These are phyloP conservation scores for Leccinum obscurum DNA, from an alignment of 768 basidiomycete genomes.

Conservation along the genomic window DNA sequence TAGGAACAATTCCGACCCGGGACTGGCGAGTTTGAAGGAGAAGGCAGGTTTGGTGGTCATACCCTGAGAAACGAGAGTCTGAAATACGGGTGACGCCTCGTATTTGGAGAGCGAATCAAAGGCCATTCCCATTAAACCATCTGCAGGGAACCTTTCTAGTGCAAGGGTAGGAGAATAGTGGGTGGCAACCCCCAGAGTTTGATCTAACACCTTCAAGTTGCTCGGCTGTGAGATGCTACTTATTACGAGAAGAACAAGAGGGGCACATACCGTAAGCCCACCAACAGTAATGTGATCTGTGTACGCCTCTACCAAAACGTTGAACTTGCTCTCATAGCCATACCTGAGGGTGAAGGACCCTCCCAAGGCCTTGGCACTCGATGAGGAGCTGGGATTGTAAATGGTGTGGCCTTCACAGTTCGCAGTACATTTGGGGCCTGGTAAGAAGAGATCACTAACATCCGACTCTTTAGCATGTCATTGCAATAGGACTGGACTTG, in stretches of 20 bases:
- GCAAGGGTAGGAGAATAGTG: constrained; percentile 4
- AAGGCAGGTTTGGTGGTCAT: too few relatives aligned
- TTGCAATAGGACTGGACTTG: neutral
- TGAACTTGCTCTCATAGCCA: neutral
- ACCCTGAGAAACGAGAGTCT: too few relatives aligned
- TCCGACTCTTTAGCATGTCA: neutral
- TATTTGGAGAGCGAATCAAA: too few relatives aligned
- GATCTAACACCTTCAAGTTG: constrained; percentile 8
- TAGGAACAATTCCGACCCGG: too few relatives aligned
- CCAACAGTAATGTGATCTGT: constrained; percentile 11
- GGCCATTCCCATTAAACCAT: constrained; percentile 32
- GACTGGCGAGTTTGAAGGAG: too few relatives aligned
- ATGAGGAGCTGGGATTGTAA: constrained; percentile 30
- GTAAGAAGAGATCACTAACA: constrained; percentile 30
- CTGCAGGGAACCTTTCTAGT: constrained; percentile 6
- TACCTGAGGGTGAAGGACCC: neutral
- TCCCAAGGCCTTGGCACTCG: constrained; percentile 3
- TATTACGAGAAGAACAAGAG: neutral
- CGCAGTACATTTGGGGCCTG: constrained; percentile 22
- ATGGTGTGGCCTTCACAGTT: constrained; percentile 32
- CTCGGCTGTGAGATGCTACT: neutral
- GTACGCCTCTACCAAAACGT: constrained; percentile 10
- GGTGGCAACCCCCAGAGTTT: constrained; percentile 15
- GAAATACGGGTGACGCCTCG: too few relatives aligned
- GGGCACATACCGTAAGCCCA: constrained; percentile 7